phyloP scores from a whole-genome alignment of 2,329 filamentous ascomycete genomes.

The Camptophora hylomeconis region DNA sequence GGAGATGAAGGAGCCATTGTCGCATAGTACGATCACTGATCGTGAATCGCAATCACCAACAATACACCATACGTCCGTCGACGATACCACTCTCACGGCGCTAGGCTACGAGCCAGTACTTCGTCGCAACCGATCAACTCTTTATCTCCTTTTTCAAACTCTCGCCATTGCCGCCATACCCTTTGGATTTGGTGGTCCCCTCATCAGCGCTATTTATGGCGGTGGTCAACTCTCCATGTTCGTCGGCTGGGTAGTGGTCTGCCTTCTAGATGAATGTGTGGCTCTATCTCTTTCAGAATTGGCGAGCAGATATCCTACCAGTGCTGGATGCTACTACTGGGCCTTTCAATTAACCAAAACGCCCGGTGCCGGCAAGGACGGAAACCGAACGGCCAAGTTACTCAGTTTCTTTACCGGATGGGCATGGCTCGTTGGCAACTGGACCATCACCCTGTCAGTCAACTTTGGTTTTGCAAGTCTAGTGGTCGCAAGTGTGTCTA shows the following conservation, averaged over 20 bases:
- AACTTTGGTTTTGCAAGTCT: constrained; percentile 45
- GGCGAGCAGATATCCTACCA: constrained; percentile 38
- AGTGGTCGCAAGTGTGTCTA: constrained; percentile 37
- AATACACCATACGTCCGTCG: no score
- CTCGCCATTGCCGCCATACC: constrained; percentile 48
- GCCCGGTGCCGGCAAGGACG: constrained; percentile 16
- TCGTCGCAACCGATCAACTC: constrained; percentile 44
- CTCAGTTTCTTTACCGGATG: constrained; percentile 42
- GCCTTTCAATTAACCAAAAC: constrained; percentile 34
- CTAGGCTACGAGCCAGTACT: constrained; percentile 48
- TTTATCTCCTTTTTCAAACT: constrained; percentile 48
- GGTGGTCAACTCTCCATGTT: constrained; percentile 43
- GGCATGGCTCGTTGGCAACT: constrained; percentile 41
- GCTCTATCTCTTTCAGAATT: constrained; percentile 39
- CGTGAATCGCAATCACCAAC: no score
- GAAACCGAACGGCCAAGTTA: constrained; percentile 29
- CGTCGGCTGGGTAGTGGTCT: constrained; percentile 42
- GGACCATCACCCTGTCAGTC: constrained; percentile 40
- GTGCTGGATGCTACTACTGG: constrained; percentile 39
- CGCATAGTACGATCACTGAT: no score
- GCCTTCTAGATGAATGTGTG: constrained; percentile 40
- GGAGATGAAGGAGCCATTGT: no score
- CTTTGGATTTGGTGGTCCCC: constrained; percentile 26
- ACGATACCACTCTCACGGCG: constrained; percentile 24
- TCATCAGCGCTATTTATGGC: constrained; percentile 34